Evolutionary conservation across 768 basidiomycete species (phyloP), one percentile per base, ranked within the genome.

Genomic region (Russula foetens): DNA sequence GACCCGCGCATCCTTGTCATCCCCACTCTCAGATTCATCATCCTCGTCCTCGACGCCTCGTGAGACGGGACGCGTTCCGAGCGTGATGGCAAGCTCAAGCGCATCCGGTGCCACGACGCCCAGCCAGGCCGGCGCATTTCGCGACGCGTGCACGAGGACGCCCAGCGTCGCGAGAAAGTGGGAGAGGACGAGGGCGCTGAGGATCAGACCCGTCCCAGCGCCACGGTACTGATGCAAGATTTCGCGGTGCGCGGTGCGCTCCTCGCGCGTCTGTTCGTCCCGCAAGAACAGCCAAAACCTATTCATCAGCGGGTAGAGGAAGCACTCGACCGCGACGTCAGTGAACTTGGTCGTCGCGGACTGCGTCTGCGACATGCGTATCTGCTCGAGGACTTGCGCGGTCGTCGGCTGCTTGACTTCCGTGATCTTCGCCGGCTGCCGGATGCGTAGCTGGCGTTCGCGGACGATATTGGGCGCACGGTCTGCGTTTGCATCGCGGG

Each of bases 201-300:
- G 78, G 56, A 98, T 79, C 65, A 96, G 81, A 0, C 90, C 90
- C 0, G 90, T 86, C 11, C 91, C 92, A 0, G 88, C 83, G 1
- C 88, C 83, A 17, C 79, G 79, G 67, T 90, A 92, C 55, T 77
- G 77, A 44, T 79, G 71, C 28, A 84, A 69, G n/a, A 75, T 75
- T 28, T 79, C 73, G n/a, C 77, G 77, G 43, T 79, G 78, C 2
- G 81, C 77, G 2, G 86, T 86, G 44, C 90, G 80, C 53, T 83
- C 80, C 68, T 92, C 89, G 39, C 91, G 80, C 2, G 81, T 78
- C 66, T 89, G 84, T 67, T 90, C 86, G 66, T 96, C 92, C 7
- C 90, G 83, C 47, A 97, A 81, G 74, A 95, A 92, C n/a, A 80
- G 69, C 94, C 94, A 99, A 73, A 98, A 97, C n/a, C 86, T 83